A percentile compares a stretch with the other conserved stretches of the same genome.
phyloP scores from a whole-genome alignment of 1,139 yeast genomes.

The Waltiozyma sp. region DNA sequence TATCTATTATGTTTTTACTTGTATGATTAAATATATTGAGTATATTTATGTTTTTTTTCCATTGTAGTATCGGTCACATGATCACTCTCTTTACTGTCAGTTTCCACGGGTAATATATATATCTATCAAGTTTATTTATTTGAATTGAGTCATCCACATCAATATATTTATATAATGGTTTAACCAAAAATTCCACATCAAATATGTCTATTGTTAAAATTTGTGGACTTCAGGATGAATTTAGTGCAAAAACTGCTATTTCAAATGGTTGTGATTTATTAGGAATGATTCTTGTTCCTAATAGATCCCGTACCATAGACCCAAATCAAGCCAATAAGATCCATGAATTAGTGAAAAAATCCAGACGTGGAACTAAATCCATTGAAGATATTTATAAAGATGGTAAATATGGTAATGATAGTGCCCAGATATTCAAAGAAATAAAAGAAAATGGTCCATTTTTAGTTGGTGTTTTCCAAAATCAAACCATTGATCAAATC shows the following conservation, averaged over 20 bases:
- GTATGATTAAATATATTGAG: too few species aligned
- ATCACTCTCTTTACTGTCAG: too few species aligned
- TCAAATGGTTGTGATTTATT: slow-evolving; percentile 62
- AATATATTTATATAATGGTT: too few species aligned
- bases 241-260: slow-evolving; percentile 62
- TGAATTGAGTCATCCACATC: background rate
- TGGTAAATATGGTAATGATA: slow-evolving; percentile 1
- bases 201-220: slow-evolving; percentile 40
- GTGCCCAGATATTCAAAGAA: slow-evolving; percentile 16
- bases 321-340: slow-evolving; percentile 43
- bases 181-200: too few species aligned
- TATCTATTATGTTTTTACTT: too few species aligned
- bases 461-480: slow-evolving; percentile 83
- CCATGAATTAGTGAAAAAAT: background rate
- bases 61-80: too few species aligned
- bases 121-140: background rate
- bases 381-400: slow-evolving; percentile 4
- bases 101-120: too few species aligned
- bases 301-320: slow-evolving; percentile 60
- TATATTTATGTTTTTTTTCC: too few species aligned
- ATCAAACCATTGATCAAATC: slow-evolving; percentile 63
- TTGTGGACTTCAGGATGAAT: slow-evolving; percentile 65
- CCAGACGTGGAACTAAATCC: slow-evolving; percentile 9
- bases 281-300: slow-evolving; percentile 84
- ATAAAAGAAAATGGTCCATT: slow-evolving; percentile 49